Evolutionary conservation across 768 basidiomycete genomes (phyloP), one percentile per base, ranked within the genome.

Genomic region (Gelatoporia subvermispora): DNA sequence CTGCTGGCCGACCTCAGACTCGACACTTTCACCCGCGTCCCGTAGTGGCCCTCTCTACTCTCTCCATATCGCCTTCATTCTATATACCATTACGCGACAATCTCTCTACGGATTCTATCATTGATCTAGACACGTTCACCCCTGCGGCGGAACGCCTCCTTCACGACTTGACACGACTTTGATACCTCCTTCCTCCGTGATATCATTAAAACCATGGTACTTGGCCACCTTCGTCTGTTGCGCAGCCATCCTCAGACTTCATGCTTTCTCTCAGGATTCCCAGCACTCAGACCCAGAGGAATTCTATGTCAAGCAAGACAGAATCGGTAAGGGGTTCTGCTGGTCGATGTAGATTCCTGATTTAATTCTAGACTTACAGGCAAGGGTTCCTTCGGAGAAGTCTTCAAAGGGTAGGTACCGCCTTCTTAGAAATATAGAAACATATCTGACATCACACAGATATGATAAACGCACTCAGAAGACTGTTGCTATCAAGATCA

Each of bases 401-500:
- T 98, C n/a, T 97, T 89, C 74, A 97, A 97, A 71, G 96, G 94
- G 93, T 93, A 49, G 47, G 77, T 61, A 18, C 23, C 40, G 46
- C 44, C 35, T 48, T 7, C 42, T 34, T 13, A 31, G 7, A 31
- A 7, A 31, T 53, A 42, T 42, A 24, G 21, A 34, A 11, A 36
- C 48, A n/a, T 42, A 50, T 45, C 24, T 42, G 35, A 31, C 18
- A 37, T 44, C 17, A 18, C 43, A 5, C 57, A 96, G 94, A 49
- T 97, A 90, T 61, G 94, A 98, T 71, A 92, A 92, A 65, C 79
- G 92, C 50, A 96, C 94, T 21, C 90, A 93, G 67, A 88, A 87
- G 73, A 93, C 95, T 1, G 96, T 99, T 21, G 96, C 96, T 39
- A 98, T 99, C 75, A 99, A 94, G 84, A 95, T 98, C 59, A 98